These are phyloP conservation scores for Heterobasidion occidentale DNA, from an alignment of 1,284 basidiomycete species.

Conservation along the genomic window DNA sequence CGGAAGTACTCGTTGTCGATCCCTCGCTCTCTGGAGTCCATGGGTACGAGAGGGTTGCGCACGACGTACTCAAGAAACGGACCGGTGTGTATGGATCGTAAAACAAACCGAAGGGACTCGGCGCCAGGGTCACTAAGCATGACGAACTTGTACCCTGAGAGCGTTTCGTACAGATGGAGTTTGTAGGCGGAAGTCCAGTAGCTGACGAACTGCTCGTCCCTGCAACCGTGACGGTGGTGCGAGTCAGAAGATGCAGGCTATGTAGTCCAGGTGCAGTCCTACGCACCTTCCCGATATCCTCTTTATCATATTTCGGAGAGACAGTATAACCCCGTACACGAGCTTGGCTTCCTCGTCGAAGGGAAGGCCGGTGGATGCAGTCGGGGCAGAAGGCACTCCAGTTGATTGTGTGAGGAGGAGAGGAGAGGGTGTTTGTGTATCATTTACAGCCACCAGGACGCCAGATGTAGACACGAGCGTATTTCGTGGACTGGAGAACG, in stretches of 20 bases:
- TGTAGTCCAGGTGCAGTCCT: background rate
- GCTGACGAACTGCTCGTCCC: slow-evolving; percentile 86
- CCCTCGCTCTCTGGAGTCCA: slow-evolving; percentile 76
- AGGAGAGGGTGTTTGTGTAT: slow-evolving; percentile 30
- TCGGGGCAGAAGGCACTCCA: slow-evolving; percentile 13
- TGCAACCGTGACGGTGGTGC: slow-evolving; percentile 21
- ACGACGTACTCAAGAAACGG: slow-evolving; percentile 93
- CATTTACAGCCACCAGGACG: slow-evolving; percentile 59
- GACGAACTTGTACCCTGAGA: slow-evolving; percentile 92
- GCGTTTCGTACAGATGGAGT: slow-evolving; percentile 88
- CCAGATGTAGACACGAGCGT: slow-evolving; percentile 55
- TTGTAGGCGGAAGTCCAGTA: slow-evolving; percentile 93
- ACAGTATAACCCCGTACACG: slow-evolving; percentile 93
- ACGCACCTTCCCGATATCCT: slow-evolving; percentile 81
- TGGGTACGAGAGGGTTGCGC: slow-evolving; percentile 78
- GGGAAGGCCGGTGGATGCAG: slow-evolving; percentile 49
- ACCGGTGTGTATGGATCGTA: slow-evolving; percentile 88
- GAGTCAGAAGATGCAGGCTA: background rate
- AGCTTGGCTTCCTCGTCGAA: slow-evolving; percentile 98
- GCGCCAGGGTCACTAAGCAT: slow-evolving; percentile 84
- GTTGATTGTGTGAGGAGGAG: slow-evolving; percentile 29
- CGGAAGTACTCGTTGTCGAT: slow-evolving; percentile 92
- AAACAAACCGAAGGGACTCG: slow-evolving; percentile 76
- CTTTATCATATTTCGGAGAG: slow-evolving; percentile 90
- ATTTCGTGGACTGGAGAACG: slow-evolving; percentile 50